A percentile compares a stretch with the other conserved stretches of the same genome.
Evolutionary conservation across 139 green algal species (phyloP).

Genomic region (Gonium pectorale): DNA sequence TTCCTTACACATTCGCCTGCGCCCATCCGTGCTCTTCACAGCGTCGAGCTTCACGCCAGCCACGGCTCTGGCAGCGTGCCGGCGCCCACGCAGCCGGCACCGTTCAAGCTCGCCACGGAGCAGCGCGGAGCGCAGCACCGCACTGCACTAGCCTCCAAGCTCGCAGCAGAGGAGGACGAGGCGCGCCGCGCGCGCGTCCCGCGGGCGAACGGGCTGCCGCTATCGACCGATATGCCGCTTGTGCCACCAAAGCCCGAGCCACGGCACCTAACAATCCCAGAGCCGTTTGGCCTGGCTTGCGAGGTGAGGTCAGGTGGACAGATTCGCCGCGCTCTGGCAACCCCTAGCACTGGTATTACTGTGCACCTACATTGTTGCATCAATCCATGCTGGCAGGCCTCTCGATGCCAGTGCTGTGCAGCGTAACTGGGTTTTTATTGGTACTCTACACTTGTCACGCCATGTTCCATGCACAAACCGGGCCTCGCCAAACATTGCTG

Average conservation of each 20-base stretch:
- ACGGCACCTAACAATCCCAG: constrained; percentile 60
- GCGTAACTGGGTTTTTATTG: no score
- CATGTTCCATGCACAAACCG: no score
- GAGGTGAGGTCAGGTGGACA: constrained; percentile 58
- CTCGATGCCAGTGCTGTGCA: no score
- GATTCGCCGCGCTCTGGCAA: no score
- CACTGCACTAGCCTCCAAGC: background rate
- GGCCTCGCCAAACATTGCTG: no score
- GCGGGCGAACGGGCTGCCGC: constrained; percentile 48
- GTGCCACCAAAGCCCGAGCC: constrained; percentile 57
- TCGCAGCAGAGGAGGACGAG: constrained; percentile 30
- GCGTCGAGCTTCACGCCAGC: constrained; percentile 8
- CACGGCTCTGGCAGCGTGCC: background rate
- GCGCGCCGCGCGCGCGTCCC: constrained; percentile 20
- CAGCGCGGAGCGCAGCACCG: constrained; percentile 49
- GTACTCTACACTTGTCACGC: no score
- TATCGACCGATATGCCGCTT: constrained; percentile 51
- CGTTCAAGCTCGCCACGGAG: constrained; percentile 59
- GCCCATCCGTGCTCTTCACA: background rate
- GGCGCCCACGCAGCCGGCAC: constrained; percentile 47
- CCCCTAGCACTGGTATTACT: no score
- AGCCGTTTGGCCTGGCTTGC: constrained; percentile 66
- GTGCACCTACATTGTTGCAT: no score
- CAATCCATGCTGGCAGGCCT: no score
- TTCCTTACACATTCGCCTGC: background rate